Percentiles rank a stretch among this genome's conserved stretches.
These are phyloP conservation scores for Macrotyloma uniflorum DNA, from an alignment of 306 rosid genomes.

Conservation along the genomic window DNA sequence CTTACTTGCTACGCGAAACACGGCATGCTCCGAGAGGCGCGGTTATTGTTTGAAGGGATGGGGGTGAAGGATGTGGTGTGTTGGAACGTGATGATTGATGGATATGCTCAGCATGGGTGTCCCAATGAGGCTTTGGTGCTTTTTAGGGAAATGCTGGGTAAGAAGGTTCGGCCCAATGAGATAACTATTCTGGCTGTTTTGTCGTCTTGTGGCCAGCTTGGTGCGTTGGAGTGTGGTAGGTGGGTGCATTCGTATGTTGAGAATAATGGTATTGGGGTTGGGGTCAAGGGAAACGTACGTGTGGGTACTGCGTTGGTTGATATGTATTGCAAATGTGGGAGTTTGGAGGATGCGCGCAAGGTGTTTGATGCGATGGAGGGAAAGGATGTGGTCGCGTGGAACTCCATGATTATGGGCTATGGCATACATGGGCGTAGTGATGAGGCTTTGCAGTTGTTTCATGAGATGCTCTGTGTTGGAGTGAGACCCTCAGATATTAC, in stretches of 20 bases:
- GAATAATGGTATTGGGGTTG: constrained; percentile 46
- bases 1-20: constrained; percentile 64
- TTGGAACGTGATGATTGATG: constrained; percentile 92
- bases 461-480: constrained; percentile 53
- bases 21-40: constrained; percentile 64
- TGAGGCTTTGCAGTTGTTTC: constrained; percentile 67
- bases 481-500: constrained; percentile 62
- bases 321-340: constrained; percentile 79
- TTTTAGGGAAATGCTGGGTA: constrained; percentile 65
- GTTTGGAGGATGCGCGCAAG: constrained; percentile 66
- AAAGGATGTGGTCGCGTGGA: constrained; percentile 80
- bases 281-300: constrained; percentile 45
- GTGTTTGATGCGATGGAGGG: constrained; percentile 56
- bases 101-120: constrained; percentile 67
- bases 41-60: constrained; percentile 60
- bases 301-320: constrained; percentile 80
- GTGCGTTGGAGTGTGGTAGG: constrained; percentile 74
- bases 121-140: constrained; percentile 65
- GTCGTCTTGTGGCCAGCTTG: constrained; percentile 82
- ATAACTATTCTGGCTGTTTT: constrained; percentile 66
- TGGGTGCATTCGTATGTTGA: constrained; percentile 74
- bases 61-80: constrained; percentile 63
- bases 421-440: constrained; percentile 70
- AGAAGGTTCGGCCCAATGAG: constrained; percentile 63
- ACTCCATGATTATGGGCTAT: constrained; percentile 76